phyloP scores from a whole-genome alignment of 2,329 filamentous ascomycete species.

The Venturia pyrina region DNA sequence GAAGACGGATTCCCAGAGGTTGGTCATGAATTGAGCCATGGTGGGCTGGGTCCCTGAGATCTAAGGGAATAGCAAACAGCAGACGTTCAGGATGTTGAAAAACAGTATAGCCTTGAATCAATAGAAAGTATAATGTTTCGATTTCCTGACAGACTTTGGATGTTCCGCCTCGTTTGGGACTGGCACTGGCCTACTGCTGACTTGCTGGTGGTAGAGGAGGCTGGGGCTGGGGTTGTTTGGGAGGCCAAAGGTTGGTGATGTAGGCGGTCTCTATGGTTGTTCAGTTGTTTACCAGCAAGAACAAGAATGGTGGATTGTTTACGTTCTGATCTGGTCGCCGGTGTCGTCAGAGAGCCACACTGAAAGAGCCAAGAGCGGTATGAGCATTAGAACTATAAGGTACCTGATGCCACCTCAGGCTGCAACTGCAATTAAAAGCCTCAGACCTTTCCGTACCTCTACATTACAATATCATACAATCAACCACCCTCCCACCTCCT shows the following conservation, averaged over 20 bases:
- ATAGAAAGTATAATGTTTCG: neutral
- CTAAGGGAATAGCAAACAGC: neutral
- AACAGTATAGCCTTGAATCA: neutral
- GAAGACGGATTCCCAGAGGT: conserved; percentile 89
- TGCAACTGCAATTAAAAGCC: too few species aligned
- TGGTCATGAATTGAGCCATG: conserved; percentile 49
- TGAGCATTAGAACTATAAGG: too few species aligned
- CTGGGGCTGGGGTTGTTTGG: neutral
- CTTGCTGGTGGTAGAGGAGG: neutral
- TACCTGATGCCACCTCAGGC: too few species aligned
- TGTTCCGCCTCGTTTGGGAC: too few species aligned
- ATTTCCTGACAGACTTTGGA: neutral
- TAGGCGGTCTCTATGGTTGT: neutral
- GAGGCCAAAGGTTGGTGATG: neutral
- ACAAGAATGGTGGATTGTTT: neutral
- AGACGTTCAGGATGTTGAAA: neutral
- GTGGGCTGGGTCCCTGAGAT: neutral
- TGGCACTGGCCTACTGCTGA: neutral
- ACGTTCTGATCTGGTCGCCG: neutral
- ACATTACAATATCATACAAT: too few species aligned
- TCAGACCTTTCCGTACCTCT: too few species aligned
- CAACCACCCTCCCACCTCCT: neutral
- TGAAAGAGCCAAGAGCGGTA: neutral
- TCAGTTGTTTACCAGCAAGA: neutral
- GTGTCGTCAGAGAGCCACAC: neutral